These are phyloP conservation scores for Dothistroma pini DNA, from an alignment of 2,329 filamentous ascomycete species.

Conservation along the genomic window DNA sequence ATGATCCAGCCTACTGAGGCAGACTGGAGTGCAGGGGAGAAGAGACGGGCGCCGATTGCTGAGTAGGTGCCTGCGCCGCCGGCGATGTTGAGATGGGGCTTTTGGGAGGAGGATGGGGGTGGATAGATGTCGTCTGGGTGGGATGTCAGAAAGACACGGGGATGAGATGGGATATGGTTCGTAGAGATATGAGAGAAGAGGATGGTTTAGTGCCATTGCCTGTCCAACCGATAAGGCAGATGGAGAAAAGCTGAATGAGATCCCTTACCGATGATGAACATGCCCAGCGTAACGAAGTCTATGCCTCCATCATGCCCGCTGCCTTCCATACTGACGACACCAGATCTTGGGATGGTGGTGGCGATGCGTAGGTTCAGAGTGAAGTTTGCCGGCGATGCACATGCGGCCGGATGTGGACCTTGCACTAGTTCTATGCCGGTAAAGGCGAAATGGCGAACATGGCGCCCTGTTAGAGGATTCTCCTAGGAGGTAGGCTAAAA, in stretches of 20 bases:
- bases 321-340: not conserved
- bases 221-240: slow-evolving; percentile 19
- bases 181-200: not conserved
- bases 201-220: not conserved
- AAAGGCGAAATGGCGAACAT: not conserved
- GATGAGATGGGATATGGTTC: not conserved
- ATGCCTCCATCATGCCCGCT: slow-evolving; percentile 28
- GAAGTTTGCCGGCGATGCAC: not conserved
- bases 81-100: slow-evolving; percentile 67
- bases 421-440: not conserved
- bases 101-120: slow-evolving; percentile 53
- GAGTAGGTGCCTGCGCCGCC: slow-evolving; percentile 87
- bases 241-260: not conserved
- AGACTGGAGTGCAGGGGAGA: slow-evolving; percentile 71
- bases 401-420: not conserved
- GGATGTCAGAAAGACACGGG: slow-evolving; percentile 4
- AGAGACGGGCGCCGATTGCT: slow-evolving; percentile 81
- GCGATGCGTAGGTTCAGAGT: not conserved
- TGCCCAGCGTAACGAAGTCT: slow-evolving; percentile 59
- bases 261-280: slow-evolving; percentile 59
- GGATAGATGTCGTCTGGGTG: slow-evolving; percentile 80
- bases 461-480: no score
- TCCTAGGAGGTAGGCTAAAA: not conserved
- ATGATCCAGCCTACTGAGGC: slow-evolving; percentile 81
- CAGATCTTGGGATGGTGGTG: not conserved